phyloP scores from a whole-genome alignment of 768 basidiomycete species.

The Austroboletus eburneus region DNA sequence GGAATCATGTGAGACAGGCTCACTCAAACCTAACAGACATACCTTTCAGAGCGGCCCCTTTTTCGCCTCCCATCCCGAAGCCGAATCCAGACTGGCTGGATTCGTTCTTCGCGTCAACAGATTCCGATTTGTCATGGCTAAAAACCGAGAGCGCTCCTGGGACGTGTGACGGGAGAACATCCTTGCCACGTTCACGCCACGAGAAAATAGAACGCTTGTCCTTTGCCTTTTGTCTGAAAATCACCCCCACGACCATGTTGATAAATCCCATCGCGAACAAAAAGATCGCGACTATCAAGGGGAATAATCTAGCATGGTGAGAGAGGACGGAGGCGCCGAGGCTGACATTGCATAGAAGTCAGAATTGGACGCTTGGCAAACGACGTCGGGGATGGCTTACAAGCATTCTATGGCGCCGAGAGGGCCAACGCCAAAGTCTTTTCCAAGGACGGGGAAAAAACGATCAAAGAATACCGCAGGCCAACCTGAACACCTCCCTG shows the following conservation, averaged over 20 bases:
- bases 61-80: slow-evolving; percentile 81
- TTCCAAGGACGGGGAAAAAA: slow-evolving; percentile 91
- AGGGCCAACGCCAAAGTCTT: slow-evolving; percentile 79
- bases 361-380: too few relatives aligned
- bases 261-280: slow-evolving; percentile 79
- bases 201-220: slow-evolving; percentile 59
- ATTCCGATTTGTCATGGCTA: slow-evolving; percentile 9
- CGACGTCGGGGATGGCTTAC: slow-evolving; percentile 38
- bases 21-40: slow-evolving; percentile 10
- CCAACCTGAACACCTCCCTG: slow-evolving; percentile 44
- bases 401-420: slow-evolving; percentile 85
- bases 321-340: slow-evolving; percentile 69
- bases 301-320: slow-evolving; percentile 77
- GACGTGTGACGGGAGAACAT: slow-evolving; percentile 47
- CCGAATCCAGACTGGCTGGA: slow-evolving; percentile 51
- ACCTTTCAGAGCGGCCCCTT: slow-evolving; percentile 66
- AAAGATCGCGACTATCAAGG: slow-evolving; percentile 84
- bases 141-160: slow-evolving; percentile 9
- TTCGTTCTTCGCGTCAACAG: slow-evolving; percentile 9
- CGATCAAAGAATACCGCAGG: slow-evolving; percentile 74
- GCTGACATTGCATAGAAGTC: slow-evolving; percentile 33
- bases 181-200: slow-evolving; percentile 59
- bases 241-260: slow-evolving; percentile 77
- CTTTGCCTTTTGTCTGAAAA: slow-evolving; percentile 70
- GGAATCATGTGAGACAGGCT: neutral